Evolutionary conservation across 2,329 filamentous ascomycete species (phyloP), one percentile per base, ranked within the genome.

Genomic region (Domatiomyces catenatus): DNA sequence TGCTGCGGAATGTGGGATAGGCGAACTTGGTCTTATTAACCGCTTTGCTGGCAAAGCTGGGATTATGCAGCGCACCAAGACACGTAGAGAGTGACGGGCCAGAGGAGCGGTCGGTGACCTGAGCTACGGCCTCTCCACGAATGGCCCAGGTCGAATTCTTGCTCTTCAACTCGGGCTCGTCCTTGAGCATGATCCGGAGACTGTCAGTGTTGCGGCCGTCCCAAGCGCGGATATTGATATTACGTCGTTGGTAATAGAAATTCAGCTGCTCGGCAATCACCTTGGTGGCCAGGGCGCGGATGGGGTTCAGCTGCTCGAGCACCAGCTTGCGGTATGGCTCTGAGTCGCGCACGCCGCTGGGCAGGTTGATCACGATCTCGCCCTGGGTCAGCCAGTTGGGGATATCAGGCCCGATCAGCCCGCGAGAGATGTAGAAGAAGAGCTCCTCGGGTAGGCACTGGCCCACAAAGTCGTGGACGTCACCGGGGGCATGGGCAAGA

Each of bases 391-490:
- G 79, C 76, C 82, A 90, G 64, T 84, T 86, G 10, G 94, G 75
- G 39, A 94, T 74, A 46, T 86, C 80, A 20, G 87, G 75, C 24
- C 86, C 80, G 56, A 96, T 79, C 44, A 95, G 71, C 32, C 87
- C 92, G 48, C 78, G 81, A 52, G 87, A 88, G 47, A 95, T 74
- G 65, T 96, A 96, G 66, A 87, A 84, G 64, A 90, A 89, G 17
- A 96, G 73, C 67, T 98, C 92, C 42, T 88, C 81, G 0, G 92
- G 88, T 4, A 98, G 73, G 53, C 89, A 84, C 52, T 93, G 79
- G n/a, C 88, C 88, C 54, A 95, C 79, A 63, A 95, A 89, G 61
- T 90, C 83, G 63, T 93, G 86, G 57, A 92, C 82, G 63, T 96
- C 89, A 45, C 76, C 77, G 1, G 92, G 89, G 18, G 88, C 77